Base-by-base conservation (phyloP, 148 eudicot species). In the Rhododendron simsii region DNA sequence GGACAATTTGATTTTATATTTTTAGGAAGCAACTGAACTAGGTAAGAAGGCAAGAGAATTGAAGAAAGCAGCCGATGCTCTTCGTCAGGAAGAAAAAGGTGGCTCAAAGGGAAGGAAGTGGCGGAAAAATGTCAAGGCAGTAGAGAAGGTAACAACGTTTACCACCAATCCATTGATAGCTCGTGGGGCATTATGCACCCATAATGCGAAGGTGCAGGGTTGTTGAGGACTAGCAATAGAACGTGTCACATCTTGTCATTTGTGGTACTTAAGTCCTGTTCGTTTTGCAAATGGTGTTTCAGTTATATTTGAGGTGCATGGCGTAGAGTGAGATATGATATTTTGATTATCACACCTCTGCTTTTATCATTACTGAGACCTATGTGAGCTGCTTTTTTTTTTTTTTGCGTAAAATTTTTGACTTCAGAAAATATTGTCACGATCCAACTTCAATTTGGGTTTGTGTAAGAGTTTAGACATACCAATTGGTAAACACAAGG, bases 21-120 rank as follows among this genome's bases (percentile, higher is more conserved):
- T 79, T 48, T 89, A 95, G 99, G 98, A 95, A 94, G 99, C 99
- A 89, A 95, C 99, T 35, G 98, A 97, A 89, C 96, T 97, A 77
- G 96, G 96, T 84, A 97, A 97, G 85, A 97, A 93, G 90, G 99
- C 99, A 26, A 93, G 90, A 88, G 99, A 97, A 81, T 87, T 97
- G 87, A 97, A 97, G 91, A 97, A 94, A 88, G 94, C 99, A 85
- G 95, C 96, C 78, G 98, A 95, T 90, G 94, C 92, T 50, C 98
- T 97, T 90, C 99, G 89, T 85, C 99, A 95, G 87, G 99, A 97
- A 89, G 99, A 97, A 91, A 93, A 89, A 87, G 91, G 91, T 91
- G 98, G 99, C 45, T 89, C 87, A n/a, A 97, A 97, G 93, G 98
- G 98, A 73, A 93, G 94, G 84, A 97, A 95, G 89, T 97, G 98